Percentiles rank a stretch among this genome's conserved stretches.
Conservation (phyloP, 768 basidiomycete genomes). For the Phaffia tasmanica region DNA sequence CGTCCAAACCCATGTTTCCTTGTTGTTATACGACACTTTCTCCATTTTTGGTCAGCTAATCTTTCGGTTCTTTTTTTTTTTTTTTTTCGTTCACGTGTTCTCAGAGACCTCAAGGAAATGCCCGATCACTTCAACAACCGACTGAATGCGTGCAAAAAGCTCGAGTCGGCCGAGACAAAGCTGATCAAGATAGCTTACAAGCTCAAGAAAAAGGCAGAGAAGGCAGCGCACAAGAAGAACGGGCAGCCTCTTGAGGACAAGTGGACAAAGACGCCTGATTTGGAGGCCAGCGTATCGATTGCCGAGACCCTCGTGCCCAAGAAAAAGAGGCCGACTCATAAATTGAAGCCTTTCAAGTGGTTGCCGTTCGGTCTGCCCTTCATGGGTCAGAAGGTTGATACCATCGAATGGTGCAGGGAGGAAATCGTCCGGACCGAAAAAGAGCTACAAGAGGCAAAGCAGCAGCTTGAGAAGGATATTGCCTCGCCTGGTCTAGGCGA, state of each 20-base stretch:
- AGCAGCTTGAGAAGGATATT: constrained; percentile 33
- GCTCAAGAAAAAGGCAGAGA: constrained; percentile 46
- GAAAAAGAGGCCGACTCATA: constrained; percentile 65
- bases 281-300: constrained; percentile 35
- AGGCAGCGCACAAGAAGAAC: constrained; percentile 38
- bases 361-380: constrained; percentile 46
- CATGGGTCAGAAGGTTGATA: constrained; percentile 75
- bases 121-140: constrained; percentile 72
- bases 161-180: constrained; percentile 74
- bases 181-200: constrained; percentile 67
- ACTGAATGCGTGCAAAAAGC: constrained; percentile 56
- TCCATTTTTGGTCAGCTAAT: too few species aligned
- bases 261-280: constrained; percentile 26
- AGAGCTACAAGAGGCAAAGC: constrained; percentile 39
- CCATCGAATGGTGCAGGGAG: constrained; percentile 74
- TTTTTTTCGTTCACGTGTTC: background rate
- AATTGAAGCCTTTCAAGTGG: constrained; percentile 48
- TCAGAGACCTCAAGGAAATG: constrained; percentile 71
- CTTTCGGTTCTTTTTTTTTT: background rate
- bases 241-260: constrained; percentile 18
- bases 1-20: constrained; percentile 26
- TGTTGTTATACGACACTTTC: background rate
- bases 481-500: constrained; percentile 30
- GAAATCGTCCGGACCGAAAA: constrained; percentile 52
- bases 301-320: constrained; percentile 56